A percentile compares a stretch with the other conserved stretches of the same genome.
Conservation (phyloP, 192 early-diverging fungal species). For the Coemansia sp. region DNA sequence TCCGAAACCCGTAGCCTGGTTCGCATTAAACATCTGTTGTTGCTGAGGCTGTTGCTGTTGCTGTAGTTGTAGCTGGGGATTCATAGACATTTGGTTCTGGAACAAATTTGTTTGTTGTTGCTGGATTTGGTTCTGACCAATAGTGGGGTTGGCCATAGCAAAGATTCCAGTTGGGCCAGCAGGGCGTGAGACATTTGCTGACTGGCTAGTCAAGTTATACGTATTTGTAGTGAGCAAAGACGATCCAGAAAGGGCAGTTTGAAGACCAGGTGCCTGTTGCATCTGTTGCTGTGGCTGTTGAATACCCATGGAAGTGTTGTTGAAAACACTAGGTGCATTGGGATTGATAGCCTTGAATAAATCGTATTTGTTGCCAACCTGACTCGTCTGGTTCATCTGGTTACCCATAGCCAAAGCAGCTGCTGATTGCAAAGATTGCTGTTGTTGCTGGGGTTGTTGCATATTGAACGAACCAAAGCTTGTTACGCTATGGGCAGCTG, state of each 20-base stretch:
- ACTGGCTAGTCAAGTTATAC: slow-evolving; percentile 12
- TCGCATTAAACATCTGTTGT: slow-evolving; percentile 22
- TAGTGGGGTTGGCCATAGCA: slow-evolving; percentile 43
- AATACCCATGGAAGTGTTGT: background rate
- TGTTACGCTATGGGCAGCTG: slow-evolving; percentile 34
- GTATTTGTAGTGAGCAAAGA: slow-evolving; percentile 13
- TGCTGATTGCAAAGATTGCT: slow-evolving; percentile 12
- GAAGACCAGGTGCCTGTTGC: slow-evolving; percentile 15
- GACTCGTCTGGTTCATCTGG: slow-evolving; percentile 1
- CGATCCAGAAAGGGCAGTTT: slow-evolving; percentile 9
- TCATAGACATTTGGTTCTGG: slow-evolving; percentile 19
- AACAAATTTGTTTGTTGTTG: slow-evolving; percentile 33
- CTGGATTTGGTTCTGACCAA: slow-evolving; percentile 17
- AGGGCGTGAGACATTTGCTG: slow-evolving; percentile 4
- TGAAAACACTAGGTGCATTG: slow-evolving; percentile 42
- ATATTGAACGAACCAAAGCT: slow-evolving; percentile 29
- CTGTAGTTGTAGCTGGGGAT: slow-evolving; percentile 5
- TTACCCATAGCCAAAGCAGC: slow-evolving; percentile 17
- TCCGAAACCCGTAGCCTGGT: slow-evolving; percentile 24
- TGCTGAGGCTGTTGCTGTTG: slow-evolving; percentile 9
- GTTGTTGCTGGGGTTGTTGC: slow-evolving; percentile 20
- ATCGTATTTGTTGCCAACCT: slow-evolving; percentile 35
- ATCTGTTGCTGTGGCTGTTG: slow-evolving; percentile 22
- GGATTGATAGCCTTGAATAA: slow-evolving; percentile 49
- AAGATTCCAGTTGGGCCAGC: slow-evolving; percentile 34